These are phyloP conservation scores for Xylaria sp. DNA, from an alignment of 495 filamentous ascomycete genomes.

Conservation along the genomic window DNA sequence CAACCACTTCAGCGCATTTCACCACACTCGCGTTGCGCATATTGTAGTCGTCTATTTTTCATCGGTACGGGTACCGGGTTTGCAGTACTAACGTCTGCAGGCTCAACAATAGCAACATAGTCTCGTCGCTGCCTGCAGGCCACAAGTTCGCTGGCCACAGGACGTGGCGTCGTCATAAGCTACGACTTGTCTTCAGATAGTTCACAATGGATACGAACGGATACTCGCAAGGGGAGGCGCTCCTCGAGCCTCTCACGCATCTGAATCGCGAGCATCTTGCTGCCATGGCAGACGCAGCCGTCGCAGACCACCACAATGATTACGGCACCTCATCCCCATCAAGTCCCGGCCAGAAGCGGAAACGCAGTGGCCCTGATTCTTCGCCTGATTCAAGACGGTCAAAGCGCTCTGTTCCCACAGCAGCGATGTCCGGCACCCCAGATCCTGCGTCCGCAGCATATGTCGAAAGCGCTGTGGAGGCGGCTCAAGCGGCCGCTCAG, in stretches of 20 bases:
- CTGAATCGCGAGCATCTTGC: slow-evolving; percentile 40
- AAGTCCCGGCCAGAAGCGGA: slow-evolving; percentile 54
- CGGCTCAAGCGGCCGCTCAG: slow-evolving; percentile 54
- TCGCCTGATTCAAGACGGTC: slow-evolving; percentile 53
- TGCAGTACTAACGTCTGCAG: slow-evolving; percentile 18
- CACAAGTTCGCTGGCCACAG: slow-evolving; percentile 16
- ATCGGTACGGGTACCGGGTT: neutral
- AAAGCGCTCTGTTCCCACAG: slow-evolving; percentile 52
- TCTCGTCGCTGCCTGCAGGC: neutral
- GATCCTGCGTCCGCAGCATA: slow-evolving; percentile 49
- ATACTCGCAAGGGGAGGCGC: slow-evolving; percentile 39
- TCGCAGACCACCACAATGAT: slow-evolving; percentile 52
- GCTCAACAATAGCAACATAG: slow-evolving; percentile 1
- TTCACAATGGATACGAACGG: slow-evolving; percentile 42
- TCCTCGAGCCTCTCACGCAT: slow-evolving; percentile 44
- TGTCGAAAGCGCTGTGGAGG: slow-evolving; percentile 53
- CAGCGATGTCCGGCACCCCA: slow-evolving; percentile 45
- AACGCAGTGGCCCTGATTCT: slow-evolving; percentile 49
- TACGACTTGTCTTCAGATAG: slow-evolving; percentile 30
- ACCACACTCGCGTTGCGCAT: neutral
- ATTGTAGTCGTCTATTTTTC: neutral
- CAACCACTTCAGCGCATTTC: neutral
- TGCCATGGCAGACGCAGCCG: slow-evolving; percentile 53
- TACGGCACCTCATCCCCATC: slow-evolving; percentile 38
- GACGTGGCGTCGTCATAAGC: slow-evolving; percentile 34